These are phyloP conservation scores for Xylogone sp. DNA, from an alignment of 2,329 filamentous ascomycete species.

Conservation along the genomic window DNA sequence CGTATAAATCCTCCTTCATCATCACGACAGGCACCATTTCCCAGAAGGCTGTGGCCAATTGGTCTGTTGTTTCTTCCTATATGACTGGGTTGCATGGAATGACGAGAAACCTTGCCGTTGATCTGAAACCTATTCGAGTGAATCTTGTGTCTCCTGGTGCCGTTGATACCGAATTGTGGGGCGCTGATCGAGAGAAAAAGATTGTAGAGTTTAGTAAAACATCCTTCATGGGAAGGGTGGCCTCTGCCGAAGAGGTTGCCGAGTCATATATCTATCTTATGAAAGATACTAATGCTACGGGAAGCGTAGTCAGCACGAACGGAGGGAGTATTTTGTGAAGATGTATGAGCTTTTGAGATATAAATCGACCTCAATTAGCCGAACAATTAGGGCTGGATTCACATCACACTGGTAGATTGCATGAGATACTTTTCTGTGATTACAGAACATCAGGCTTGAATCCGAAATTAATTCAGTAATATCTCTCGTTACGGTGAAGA, in stretches of 20 bases:
- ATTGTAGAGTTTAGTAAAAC: slow-evolving; percentile 9
- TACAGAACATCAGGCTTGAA: too few species aligned
- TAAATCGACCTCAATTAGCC: too few species aligned
- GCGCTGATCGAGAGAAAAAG: neutral
- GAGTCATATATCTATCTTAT: slow-evolving; percentile 38
- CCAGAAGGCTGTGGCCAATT: slow-evolving; percentile 22
- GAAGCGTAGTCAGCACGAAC: slow-evolving; percentile 18
- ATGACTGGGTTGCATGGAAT: slow-evolving; percentile 48
- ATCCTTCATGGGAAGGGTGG: slow-evolving; percentile 11
- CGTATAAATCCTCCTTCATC: slow-evolving; percentile 10
- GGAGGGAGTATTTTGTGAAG: slow-evolving; percentile 1
- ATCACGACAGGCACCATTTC: slow-evolving; percentile 15
- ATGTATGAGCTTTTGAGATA: too few species aligned
- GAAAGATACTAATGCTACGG: slow-evolving; percentile 33
- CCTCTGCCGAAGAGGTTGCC: slow-evolving; percentile 31
- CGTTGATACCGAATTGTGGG: slow-evolving; percentile 42
- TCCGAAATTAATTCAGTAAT: too few species aligned
- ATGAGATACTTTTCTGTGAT: too few species aligned
- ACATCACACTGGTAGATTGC: too few species aligned
- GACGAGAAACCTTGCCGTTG: slow-evolving; percentile 52
- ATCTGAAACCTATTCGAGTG: slow-evolving; percentile 57
- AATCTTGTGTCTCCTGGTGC: slow-evolving; percentile 56
- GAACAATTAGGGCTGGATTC: too few species aligned
- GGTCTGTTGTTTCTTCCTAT: slow-evolving; percentile 43
- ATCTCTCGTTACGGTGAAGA: neutral